Percentiles rank a stretch among this genome's conserved stretches.
Evolutionary conservation across 768 basidiomycete species (phyloP).

Genomic region (Roridomyces roridus): DNA sequence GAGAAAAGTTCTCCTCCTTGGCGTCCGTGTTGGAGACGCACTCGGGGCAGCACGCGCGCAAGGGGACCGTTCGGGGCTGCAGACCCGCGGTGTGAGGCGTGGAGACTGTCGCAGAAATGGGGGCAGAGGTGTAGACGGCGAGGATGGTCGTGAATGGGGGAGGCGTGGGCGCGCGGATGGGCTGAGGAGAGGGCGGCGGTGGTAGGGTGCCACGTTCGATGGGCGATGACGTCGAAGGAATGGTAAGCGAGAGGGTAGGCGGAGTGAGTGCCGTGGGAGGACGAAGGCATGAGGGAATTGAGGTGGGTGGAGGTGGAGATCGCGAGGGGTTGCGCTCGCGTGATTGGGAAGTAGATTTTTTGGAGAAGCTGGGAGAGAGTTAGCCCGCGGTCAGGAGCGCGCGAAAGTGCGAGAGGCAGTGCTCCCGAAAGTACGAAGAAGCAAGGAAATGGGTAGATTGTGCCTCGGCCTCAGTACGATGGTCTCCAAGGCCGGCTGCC

Average conservation of each 20-base stretch:
- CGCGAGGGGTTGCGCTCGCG: slow-evolving; percentile 19
- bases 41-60: slow-evolving; percentile 73
- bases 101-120: slow-evolving; percentile 19
- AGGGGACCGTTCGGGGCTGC: slow-evolving; percentile 60
- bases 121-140: slow-evolving; percentile 10
- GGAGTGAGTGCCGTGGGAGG: slow-evolving; percentile 26
- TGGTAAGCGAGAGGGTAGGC: slow-evolving; percentile 29
- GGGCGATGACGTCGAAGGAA: slow-evolving; percentile 62
- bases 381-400: too few relatives aligned
- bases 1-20: slow-evolving; percentile 18
- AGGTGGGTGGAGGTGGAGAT: slow-evolving; percentile 11
- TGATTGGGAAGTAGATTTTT: slow-evolving; percentile 12
- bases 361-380: not conserved
- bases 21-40: slow-evolving; percentile 42
- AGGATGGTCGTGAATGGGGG: slow-evolving; percentile 29
- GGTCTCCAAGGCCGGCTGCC: too few relatives aligned
- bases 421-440: not conserved
- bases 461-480: too few relatives aligned
- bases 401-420: not conserved
- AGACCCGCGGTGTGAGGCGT: slow-evolving; percentile 39
- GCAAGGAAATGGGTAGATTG: slow-evolving; percentile 1
- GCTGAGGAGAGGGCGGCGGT: slow-evolving; percentile 22
- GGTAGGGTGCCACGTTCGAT: slow-evolving; percentile 29
- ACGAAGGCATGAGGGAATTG: slow-evolving; percentile 26
- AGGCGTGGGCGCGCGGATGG: slow-evolving; percentile 21